Percentiles rank a stretch among this genome's conserved stretches.
Evolutionary conservation across 2,329 filamentous ascomycete genomes (phyloP).

Genomic region (Fonsecaea monophora): DNA sequence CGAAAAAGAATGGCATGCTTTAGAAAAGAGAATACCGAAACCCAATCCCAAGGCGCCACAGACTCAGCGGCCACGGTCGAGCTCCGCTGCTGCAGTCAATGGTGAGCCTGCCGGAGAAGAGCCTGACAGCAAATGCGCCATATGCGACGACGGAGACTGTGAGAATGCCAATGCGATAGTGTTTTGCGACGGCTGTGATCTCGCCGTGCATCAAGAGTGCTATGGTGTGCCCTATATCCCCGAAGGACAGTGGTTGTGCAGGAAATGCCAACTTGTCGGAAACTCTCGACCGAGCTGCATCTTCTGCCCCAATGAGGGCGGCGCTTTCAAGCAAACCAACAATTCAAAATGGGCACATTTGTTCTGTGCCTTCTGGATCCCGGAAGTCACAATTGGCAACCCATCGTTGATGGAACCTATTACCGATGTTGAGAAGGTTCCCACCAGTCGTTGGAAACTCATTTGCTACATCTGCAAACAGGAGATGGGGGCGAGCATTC

Average conservation of each 20-base stretch:
- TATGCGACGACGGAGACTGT: constrained; percentile 98
- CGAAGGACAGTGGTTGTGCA: constrained; percentile 96
- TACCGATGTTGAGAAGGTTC: constrained; percentile 97
- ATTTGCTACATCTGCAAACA: constrained; percentile 97
- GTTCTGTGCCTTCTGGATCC: constrained; percentile 97
- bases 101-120: constrained; percentile 89
- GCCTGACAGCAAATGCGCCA: constrained; percentile 95
- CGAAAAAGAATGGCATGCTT: constrained; percentile 95
- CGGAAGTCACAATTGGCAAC: constrained; percentile 93
- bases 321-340: constrained; percentile 97
- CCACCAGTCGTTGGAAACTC: constrained; percentile 90
- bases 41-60: constrained; percentile 95
- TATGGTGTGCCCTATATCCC: constrained; percentile 99
- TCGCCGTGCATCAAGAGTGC: constrained; percentile 97
- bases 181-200: constrained; percentile 96
- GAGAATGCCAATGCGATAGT: constrained; percentile 99
- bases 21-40: constrained; percentile 96
- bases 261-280: constrained; percentile 94
- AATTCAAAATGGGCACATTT: constrained; percentile 96
- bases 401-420: constrained; percentile 98
- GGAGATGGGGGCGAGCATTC: constrained; percentile 97
- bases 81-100: constrained; percentile 93
- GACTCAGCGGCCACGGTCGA: constrained; percentile 89
- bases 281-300: constrained; percentile 93
- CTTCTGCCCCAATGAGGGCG: constrained; percentile 96